Base-by-base conservation (phyloP, 164 flowering plant genomes). In the Protea cynaroides region DNA sequence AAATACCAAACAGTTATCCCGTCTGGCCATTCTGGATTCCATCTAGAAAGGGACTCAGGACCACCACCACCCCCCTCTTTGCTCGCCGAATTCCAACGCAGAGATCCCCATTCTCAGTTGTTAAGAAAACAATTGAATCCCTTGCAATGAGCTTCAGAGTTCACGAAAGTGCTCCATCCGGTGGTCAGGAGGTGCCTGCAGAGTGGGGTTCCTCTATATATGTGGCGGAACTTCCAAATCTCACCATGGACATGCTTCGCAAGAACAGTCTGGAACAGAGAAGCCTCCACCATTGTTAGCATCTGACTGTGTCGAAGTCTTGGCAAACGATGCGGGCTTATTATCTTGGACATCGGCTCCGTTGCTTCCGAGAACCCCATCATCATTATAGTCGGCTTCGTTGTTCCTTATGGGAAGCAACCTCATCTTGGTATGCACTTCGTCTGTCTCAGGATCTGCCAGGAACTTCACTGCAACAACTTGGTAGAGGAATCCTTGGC, bases 231-330 rank as follows among this genome's bases (percentile, higher is more conserved):
- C 59, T 88, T 91, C 97, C 97, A 94, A 12, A 79, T 40, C 71
- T 85, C 88, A 8, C 97, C 99, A 63, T 94, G 99, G 52, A 94
- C 96, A 75, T 94, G 97, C 80, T 81, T 91, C 0, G 90, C 97
- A 22, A 86, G 68, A 38, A 94, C 81, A 14, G 84, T 89, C 78
- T 94, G 99, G 10, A 38, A 91, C 99, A 1, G 99, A 94, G 71
- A 94, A 91, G 0, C 97, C 99, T 0, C 99, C 99, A 37, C 99
- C 99, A 62, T 94, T 94, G 71, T 94, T 94, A 2, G 99, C 99
- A 72, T 94, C 99, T 7, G 97, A 91, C 57, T 94, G 99, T 0
- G 99, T 94, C 69, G 91, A 73, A 0, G 97, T 94, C 81, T 94
- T 94, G 0, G 96, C 93, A 61, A 94, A 94, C 0, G 92, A 91